Evolutionary conservation across 2,329 filamentous ascomycete species (phyloP), one percentile per base, ranked within the genome.

Genomic region (Pseudocercospora pini-densiflorae): DNA sequence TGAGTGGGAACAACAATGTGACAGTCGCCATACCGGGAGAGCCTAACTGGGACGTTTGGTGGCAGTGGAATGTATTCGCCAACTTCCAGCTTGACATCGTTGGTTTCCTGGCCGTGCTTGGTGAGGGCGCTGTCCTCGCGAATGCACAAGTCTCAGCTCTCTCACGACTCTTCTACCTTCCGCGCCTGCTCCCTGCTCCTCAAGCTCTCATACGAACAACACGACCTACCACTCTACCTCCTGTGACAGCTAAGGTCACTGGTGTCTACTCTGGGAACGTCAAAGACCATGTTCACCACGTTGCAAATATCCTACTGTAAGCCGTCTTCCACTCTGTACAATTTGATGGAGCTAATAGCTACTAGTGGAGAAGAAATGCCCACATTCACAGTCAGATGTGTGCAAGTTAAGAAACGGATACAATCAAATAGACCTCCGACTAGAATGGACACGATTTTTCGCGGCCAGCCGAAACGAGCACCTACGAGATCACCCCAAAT

Each of bases 11-110:
- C 64, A 72, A 68, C 62, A 75, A 75, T 61, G 63, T 69, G 36
- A 75, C 73, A 1, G 71, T 76, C 43, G 66, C 73, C 21, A 59
- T 66, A 10, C 74, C 73, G 8, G 72, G 73, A 19, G 23, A 68
- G 14, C 49, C 59, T 2, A 68, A 70, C 45, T 74, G 74, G 74
- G 57, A 58, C 2, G 68, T 74, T 75, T 77, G 78, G 68, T 81
- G 79, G 79, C 74, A 80, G 12, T 72, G 75, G 65, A 68, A 73
- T 40, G 66, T 69, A 10, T 71, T 81, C 24, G 68, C 76, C 10
- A 73, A 79, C 59, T 79, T 86, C 59, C 83, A 86, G 70, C 80
- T 86, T 57, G 84, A 86, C 71, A 85, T 86, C 57, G 84, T 86
- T 65, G 84, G 84, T 73, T 85, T 85, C 72, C 81, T 86, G n/a